Evolutionary conservation across 78 protist genomes (phyloP), one percentile per base, ranked within the genome.

Genomic region (Cyanophora paradoxa): DNA sequence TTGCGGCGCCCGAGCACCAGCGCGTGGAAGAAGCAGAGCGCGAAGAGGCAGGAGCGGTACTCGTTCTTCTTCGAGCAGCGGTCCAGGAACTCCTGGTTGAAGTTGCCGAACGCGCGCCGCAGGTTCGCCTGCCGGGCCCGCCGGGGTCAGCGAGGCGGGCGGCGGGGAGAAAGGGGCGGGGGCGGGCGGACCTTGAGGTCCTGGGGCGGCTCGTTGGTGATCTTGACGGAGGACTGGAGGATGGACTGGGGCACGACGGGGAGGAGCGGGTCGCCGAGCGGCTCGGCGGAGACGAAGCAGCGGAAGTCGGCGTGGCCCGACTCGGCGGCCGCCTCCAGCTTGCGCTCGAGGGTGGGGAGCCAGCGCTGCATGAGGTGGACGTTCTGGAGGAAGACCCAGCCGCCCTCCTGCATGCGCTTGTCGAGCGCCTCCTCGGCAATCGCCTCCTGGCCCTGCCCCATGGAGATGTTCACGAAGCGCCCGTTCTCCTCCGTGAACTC

Each of bases 1-100:
- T 88, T 88, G 77, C 82, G 66, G 24, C 96, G 85, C 72, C 87
- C 96, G 37, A 86, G 57, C n/a, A 86, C 85, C 6, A 77, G 74
- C 10, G 80, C 63, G 63, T 85, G 89, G 85, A 85, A 85, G 76
- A 79, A 57, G 73, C 78, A 72, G 28, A 85, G 82, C 31, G 80
- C 74, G 34, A 85, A 72, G n/a, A 80, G 59, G 50, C 79, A 70
- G 52, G 82, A 62, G 24, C 71, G 50, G 69, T 65, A 74, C 33
- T 71, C 82, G 42, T 19, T 20, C n/a, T 65, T 36, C 63, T 72
- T 58, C 40, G 59, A 41, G 30, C 82, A 78, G 28, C 11, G 17
- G 57, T 84, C 89, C 37, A 84, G 44, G n/a, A 56, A 44, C 17
- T 28, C 72, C 36, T 72, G 72, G 40, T 39, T 30, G 59, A 85